Base-by-base conservation (phyloP, 108 stramenopile species). In the Hondaea fermentalgiana region DNA sequence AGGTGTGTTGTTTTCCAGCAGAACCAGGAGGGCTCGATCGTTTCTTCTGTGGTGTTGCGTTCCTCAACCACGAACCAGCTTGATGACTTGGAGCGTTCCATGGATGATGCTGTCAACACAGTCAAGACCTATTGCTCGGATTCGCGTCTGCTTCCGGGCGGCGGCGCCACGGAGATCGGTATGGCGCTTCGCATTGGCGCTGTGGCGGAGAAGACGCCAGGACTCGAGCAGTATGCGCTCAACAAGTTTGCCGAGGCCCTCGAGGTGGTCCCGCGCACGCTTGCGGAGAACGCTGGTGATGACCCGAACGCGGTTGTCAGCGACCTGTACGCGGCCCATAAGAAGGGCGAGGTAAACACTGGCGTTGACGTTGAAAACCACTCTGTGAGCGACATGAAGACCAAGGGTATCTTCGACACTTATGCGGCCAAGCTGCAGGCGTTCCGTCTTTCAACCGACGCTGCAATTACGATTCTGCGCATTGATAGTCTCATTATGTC, bases 401-500 rank as follows among this genome's bases (percentile, higher is more conserved):
- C 71, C 17, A 90, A 87, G 60, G 90, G 87, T 35, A 93, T 98
- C 60, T 89, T 93, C 51, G 99, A 99, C 92, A 90, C 97, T 88
- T 90, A 94, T 88, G 69, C 89, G 17, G 95, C 96, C 58, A 99
- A 99, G 94, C 88, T 87, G 60, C 93, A 93, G 14, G 99, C 99
- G 14, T 93, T 99, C 72, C 95, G 97, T 45, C 93, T 98, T 60
- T 97, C 98, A 45, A 93, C 98, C 58, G 99, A 99, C 91, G 98
- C 97, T 6, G 97, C 97, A 4, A 92, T 97, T 60, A 99, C 99
- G 10, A 96, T 99, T 53, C 93, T 99, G 58, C 95, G 95, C 89
- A 96, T 99, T 17, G 98, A 99, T 93, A 98, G 98, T 92, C 98
- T 99, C 91, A 98, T 99, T 94, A 99, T 99, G 99, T 93, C 95